phyloP scores from a whole-genome alignment of 306 rosid species.

The Senna siamea region DNA sequence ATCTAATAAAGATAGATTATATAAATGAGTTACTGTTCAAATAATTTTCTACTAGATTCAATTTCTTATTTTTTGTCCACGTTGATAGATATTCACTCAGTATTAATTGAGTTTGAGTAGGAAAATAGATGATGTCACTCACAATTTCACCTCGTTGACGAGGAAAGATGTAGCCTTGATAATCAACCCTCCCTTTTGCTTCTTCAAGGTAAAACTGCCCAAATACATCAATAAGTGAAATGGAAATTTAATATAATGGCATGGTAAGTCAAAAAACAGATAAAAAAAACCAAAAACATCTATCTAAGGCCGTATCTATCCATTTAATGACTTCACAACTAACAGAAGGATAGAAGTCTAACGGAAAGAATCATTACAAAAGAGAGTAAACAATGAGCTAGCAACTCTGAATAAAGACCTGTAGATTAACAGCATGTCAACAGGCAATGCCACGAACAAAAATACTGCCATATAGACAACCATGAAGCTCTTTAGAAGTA shows the following conservation, averaged over 20 bases:
- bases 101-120: background rate
- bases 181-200: slow-evolving; percentile 81
- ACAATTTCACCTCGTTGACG: slow-evolving; percentile 74
- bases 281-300: slow-evolving; percentile 24
- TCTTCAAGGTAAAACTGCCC: slow-evolving; percentile 94
- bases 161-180: slow-evolving; percentile 94
- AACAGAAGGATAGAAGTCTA: background rate
- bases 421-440: slow-evolving; percentile 8
- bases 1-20: background rate
- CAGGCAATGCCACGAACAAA: background rate
- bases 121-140: slow-evolving; percentile 49
- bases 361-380: slow-evolving; percentile 8
- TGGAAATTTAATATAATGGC: background rate
- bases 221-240: slow-evolving; percentile 31
- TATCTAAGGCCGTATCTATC: background rate
- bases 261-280: background rate
- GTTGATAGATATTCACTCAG: background rate
- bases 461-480: background rate
- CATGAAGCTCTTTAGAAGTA: background rate
- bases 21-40: background rate
- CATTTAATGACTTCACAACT: slow-evolving; percentile 20
- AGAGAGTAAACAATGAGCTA: background rate
- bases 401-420: background rate
- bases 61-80: background rate
- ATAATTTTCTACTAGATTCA: background rate